phyloP scores from a whole-genome alignment of 306 rosid species.

The Vachellia pachyceras region DNA sequence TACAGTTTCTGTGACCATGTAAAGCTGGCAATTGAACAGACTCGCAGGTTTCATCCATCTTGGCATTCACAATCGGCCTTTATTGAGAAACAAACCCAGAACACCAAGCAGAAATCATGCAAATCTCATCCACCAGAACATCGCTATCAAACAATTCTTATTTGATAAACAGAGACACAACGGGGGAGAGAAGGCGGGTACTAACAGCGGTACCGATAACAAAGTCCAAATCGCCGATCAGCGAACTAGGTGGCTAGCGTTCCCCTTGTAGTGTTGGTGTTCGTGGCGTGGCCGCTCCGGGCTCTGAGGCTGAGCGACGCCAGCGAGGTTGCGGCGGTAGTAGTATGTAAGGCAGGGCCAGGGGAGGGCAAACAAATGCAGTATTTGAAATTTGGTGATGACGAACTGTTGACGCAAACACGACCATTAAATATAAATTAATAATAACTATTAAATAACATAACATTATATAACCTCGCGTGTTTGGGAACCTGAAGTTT shows the following conservation, averaged over 20 bases:
- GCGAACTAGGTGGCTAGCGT: neutral
- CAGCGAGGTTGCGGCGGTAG: neutral
- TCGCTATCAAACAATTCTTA: neutral
- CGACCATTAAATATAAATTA: too few relatives aligned
- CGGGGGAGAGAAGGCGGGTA: neutral
- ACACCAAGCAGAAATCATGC: neutral
- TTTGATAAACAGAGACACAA: neutral
- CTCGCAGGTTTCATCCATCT: neutral
- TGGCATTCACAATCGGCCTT: neutral
- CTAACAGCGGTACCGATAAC: neutral
- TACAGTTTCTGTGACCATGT: neutral
- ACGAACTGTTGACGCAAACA: too few relatives aligned
- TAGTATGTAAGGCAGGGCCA: neutral
- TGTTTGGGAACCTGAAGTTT: too few relatives aligned
- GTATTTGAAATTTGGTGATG: too few relatives aligned
- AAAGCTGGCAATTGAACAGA: constrained; percentile 1
- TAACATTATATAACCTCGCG: too few relatives aligned
- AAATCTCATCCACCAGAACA: neutral
- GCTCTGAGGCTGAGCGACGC: neutral
- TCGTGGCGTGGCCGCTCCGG: neutral
- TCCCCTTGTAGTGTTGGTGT: neutral
- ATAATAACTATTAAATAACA: too few relatives aligned
- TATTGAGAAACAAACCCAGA: neutral
- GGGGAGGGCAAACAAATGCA: too few relatives aligned
- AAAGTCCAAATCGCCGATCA: neutral